Conservation (phyloP, 176 grass and related monocot genomes). For the Otatea glauca region DNA sequence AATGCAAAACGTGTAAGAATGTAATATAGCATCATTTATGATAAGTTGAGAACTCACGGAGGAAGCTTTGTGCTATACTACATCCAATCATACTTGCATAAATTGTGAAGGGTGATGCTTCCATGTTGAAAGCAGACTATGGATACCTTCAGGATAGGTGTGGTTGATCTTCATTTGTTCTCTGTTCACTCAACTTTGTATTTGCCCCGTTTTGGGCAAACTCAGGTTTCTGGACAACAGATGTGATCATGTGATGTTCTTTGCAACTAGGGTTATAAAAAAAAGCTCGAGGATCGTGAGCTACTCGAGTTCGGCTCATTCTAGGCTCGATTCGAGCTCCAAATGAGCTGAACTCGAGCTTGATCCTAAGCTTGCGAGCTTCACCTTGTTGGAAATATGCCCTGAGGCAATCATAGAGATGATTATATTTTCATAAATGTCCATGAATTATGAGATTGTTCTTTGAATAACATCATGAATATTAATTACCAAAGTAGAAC, state of each 20-base stretch:
- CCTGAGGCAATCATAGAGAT: too few relatives aligned
- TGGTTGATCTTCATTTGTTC: background rate
- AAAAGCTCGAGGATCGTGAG: too few relatives aligned
- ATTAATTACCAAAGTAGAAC: too few relatives aligned
- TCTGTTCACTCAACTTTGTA: conserved; percentile 4
- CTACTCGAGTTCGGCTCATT: too few relatives aligned
- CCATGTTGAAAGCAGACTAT: background rate
- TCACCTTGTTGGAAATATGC: too few relatives aligned
- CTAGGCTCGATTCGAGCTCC: too few relatives aligned
- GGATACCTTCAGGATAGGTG: background rate
- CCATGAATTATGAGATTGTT: too few relatives aligned
- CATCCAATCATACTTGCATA: background rate
- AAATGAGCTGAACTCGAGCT: too few relatives aligned
- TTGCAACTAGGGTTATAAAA: background rate
- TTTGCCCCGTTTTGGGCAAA: background rate
- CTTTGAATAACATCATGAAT: too few relatives aligned
- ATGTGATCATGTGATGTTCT: background rate
- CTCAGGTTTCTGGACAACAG: conserved; percentile 20
- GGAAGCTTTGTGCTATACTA: background rate
- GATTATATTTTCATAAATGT: too few relatives aligned
- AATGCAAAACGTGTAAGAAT: background rate
- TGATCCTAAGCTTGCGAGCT: too few relatives aligned
- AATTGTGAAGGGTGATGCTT: background rate
- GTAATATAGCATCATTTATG: background rate
- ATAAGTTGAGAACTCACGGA: background rate